Percentiles rank a stretch among this genome's conserved stretches.
Conservation (phyloP, 1,284 basidiomycete genomes). For the Moniliophthora roreri region DNA sequence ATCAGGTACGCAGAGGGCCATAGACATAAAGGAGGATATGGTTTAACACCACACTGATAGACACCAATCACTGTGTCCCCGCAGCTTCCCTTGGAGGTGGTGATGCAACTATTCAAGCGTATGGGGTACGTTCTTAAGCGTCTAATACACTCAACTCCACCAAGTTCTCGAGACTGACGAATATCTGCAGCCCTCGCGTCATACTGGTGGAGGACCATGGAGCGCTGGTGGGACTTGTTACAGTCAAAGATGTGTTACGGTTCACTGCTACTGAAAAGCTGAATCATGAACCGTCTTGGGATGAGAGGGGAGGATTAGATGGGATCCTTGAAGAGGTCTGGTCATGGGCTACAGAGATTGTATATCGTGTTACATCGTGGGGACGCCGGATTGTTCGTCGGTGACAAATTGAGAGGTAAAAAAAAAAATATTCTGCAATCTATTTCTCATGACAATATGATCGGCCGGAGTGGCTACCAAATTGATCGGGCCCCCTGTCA, state of each 20-base stretch:
- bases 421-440: no score
- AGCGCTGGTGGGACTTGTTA: slow-evolving; percentile 82
- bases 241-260: slow-evolving; percentile 93
- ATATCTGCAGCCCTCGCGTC: slow-evolving; percentile 74
- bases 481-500: background rate
- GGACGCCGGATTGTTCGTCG: slow-evolving; percentile 38
- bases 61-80: slow-evolving; percentile 94
- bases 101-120: slow-evolving; percentile 93
- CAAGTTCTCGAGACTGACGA: slow-evolving; percentile 6
- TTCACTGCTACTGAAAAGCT: slow-evolving; percentile 66
- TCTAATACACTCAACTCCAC: background rate
- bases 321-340: slow-evolving; percentile 61
- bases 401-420: slow-evolving; percentile 21
- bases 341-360: slow-evolving; percentile 47
- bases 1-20: slow-evolving; percentile 60
- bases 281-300: slow-evolving; percentile 54
- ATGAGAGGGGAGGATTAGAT: slow-evolving; percentile 61
- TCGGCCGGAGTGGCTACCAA: background rate
- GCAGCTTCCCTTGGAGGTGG: slow-evolving; percentile 91
- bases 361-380: slow-evolving; percentile 38
- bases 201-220: slow-evolving; percentile 92
- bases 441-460: background rate
- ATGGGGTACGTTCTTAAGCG: slow-evolving; percentile 74
- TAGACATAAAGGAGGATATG: background rate
- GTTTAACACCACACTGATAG: slow-evolving; percentile 37